phyloP scores from a whole-genome alignment of 2,329 filamentous ascomycete species.

The Coleophoma cylindrospora region DNA sequence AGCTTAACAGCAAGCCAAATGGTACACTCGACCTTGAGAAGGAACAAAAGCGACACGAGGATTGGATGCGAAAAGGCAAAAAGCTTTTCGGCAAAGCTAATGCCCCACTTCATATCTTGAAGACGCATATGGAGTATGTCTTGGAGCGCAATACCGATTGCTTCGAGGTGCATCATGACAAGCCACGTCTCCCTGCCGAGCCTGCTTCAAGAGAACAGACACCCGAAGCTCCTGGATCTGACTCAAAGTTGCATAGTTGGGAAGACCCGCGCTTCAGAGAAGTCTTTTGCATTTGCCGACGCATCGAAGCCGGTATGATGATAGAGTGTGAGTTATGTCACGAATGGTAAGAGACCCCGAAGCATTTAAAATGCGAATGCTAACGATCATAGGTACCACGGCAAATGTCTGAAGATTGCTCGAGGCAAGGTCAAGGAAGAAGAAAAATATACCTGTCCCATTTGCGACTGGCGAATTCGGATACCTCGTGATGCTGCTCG shows the following conservation, averaged over 20 bases:
- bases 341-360: conserved; percentile 68
- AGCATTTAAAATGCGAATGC: not conserved
- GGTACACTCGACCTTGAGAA: conserved; percentile 92
- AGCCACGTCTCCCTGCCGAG: conserved; percentile 84
- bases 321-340: conserved; percentile 98
- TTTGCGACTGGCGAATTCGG: conserved; percentile 95
- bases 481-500: conserved; percentile 94
- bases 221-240: conserved; percentile 33
- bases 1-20: conserved; percentile 85
- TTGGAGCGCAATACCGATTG: conserved; percentile 84
- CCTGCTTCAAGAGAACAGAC: conserved; percentile 81
- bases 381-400: conserved; percentile 70
- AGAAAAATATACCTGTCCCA: conserved; percentile 96
- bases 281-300: conserved; percentile 95
- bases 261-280: conserved; percentile 63
- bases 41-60: conserved; percentile 90
- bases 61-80: conserved; percentile 98
- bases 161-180: conserved; percentile 81
- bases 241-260: conserved; percentile 48
- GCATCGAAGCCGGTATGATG: conserved; percentile 96
- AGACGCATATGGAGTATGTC: conserved; percentile 90
- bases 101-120: conserved; percentile 90
- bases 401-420: conserved; percentile 96
- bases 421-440: conserved; percentile 97
- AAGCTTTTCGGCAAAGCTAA: conserved; percentile 98